Evolutionary conservation across 331 rosid species (phyloP).

Genomic region (Quercus tomentella): DNA sequence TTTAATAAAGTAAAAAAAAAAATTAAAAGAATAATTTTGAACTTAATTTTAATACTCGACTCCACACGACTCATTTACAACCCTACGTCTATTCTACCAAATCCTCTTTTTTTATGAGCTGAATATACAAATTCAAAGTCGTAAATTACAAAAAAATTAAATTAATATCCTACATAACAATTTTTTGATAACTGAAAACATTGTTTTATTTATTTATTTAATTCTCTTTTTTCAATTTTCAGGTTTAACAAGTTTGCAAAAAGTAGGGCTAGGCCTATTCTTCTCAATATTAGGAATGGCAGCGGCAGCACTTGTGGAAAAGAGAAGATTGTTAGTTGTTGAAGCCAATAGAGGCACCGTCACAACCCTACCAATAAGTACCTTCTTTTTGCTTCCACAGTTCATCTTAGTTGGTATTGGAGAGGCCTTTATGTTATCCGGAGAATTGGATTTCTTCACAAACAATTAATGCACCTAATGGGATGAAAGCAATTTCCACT

Average conservation of each 20-base stretch:
- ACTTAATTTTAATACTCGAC: too few relatives aligned
- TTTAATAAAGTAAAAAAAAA: too few relatives aligned
- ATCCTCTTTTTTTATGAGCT: too few relatives aligned
- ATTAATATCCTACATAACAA: too few relatives aligned
- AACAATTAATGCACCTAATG: background rate
- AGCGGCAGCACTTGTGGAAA: background rate
- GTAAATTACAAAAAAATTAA: too few relatives aligned
- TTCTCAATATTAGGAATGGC: background rate
- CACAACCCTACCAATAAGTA: background rate
- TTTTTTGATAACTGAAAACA: background rate
- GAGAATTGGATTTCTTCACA: background rate
- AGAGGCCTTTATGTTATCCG: background rate
- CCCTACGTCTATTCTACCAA: too few relatives aligned
- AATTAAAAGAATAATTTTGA: too few relatives aligned
- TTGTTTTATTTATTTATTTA: background rate
- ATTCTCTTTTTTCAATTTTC: background rate
- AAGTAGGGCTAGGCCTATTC: background rate
- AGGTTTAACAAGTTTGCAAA: background rate
- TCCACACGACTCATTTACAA: too few relatives aligned
- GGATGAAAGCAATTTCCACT: background rate
- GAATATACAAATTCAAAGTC: background rate
- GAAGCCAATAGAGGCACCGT: background rate
- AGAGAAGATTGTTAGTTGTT: background rate
- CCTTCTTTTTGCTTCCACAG: background rate
- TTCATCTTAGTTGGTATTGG: background rate